Evolutionary conservation across 257 asterid species (phyloP), one percentile per base, ranked within the genome.

Genomic region (Craterostigma plantagineum): DNA sequence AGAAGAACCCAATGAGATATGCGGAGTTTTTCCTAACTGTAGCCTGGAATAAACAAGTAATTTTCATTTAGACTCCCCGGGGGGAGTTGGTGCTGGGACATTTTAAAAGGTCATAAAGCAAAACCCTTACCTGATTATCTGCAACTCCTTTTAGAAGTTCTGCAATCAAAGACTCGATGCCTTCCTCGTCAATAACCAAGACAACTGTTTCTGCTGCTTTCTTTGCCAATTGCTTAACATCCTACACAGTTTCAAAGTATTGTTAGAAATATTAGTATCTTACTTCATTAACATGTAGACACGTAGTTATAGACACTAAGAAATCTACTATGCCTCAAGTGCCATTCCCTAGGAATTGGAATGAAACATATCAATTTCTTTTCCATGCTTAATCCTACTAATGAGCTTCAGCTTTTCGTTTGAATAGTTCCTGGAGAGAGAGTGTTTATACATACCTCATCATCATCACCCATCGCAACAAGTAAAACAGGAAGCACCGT

Each of bases 151-250:
- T 90, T 33, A 90, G 74, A 64, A 90, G 92, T 68, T 83, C 98
- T 3, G 87, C 76, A 34, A 73, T 57, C 73, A 90, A 72, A 54
- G 77, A 63, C 16, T 83, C 92, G 3, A 67, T 64, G 64, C 98
- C 98, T 51, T 90, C 98, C 40, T 79, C 95, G 46, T 82, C 95
- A 60, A 90, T 75, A 35, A 79, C 98, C 67, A 73, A 58, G 44
- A 79, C 92, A 68, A 90, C 94, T 42, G 93, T 90, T 77, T 90
- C 98, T 23, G 92, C 94, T 13, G 98, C 78, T 57, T 75, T 75
- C 66, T 67, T 90, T 14, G 98, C 91, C 64, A 83, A 63, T 60
- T 46, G 49, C 39, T 47, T 78, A 50, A 75, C 67, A 45, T 79
- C 83, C 95, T 83, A 54, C n/a, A n/a, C 38, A 46, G 30, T 23